Evolutionary conservation across 2,329 filamentous ascomycete species (phyloP).

Genomic region (Aureobasidium sp.): DNA sequence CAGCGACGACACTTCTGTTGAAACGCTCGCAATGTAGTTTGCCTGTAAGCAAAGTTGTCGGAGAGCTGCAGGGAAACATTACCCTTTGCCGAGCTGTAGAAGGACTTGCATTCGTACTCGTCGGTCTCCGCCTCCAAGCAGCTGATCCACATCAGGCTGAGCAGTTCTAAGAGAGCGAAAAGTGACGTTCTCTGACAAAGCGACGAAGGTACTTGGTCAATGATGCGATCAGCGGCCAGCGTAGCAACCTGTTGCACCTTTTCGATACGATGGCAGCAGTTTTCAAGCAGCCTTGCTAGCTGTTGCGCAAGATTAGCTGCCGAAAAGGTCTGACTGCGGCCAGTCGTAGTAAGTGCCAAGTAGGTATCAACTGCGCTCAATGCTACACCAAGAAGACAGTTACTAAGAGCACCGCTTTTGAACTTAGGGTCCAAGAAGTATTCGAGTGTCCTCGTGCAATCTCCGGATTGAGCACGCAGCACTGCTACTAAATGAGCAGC

Average conservation of each 20-base stretch:
- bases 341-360: conserved; percentile 65
- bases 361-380: conserved; percentile 73
- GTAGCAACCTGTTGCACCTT: conserved; percentile 85
- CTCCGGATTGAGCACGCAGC: conserved; percentile 74
- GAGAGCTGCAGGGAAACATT: conserved; percentile 84
- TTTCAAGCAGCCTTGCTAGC: conserved; percentile 74
- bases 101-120: conserved; percentile 79
- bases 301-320: conserved; percentile 86
- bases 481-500: conserved; percentile 85
- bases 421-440: conserved; percentile 95
- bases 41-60: conserved; percentile 80
- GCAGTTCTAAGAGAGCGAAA: conserved; percentile 83
- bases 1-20: conserved; percentile 71
- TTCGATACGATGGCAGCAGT: conserved; percentile 88
- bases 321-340: conserved; percentile 70
- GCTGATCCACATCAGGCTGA: conserved; percentile 91
- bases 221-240: conserved; percentile 75
- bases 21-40: conserved; percentile 69
- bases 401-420: conserved; percentile 52
- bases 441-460: conserved; percentile 80
- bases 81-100: conserved; percentile 69
- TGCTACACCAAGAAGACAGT: conserved; percentile 57
- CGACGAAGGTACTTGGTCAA: conserved; percentile 76
- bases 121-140: conserved; percentile 93
- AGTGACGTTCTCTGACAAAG: conserved; percentile 85